Conservation (phyloP, 768 basidiomycete species). For the Tephrocybe sp. region DNA sequence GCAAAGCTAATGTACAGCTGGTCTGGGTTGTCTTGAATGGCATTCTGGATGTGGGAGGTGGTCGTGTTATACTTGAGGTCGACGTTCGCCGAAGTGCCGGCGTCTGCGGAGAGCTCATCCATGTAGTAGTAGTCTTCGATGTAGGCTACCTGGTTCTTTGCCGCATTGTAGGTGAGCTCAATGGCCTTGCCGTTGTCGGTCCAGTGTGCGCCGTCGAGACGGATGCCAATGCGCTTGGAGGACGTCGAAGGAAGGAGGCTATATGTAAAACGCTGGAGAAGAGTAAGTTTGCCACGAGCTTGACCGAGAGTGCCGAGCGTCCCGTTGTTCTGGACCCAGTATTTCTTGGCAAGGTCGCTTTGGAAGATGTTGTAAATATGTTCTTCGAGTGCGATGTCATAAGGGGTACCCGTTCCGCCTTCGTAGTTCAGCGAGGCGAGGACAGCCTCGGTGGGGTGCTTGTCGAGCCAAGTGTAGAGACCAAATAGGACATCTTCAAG, state of each 20-base stretch:
- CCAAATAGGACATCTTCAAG: conserved; percentile 53
- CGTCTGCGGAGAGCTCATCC: conserved; percentile 28
- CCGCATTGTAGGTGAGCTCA: conserved; percentile 42
- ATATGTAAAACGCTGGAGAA: conserved; percentile 49
- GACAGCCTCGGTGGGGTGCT: conserved; percentile 51
- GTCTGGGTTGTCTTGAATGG: conserved; percentile 35
- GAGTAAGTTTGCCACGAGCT: conserved; percentile 50
- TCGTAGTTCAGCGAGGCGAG: conserved; percentile 53
- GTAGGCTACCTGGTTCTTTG: conserved; percentile 36
- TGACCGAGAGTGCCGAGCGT: conserved; percentile 48
- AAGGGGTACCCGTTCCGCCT: conserved; percentile 41
- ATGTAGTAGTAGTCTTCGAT: conserved; percentile 51
- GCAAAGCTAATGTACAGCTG: conserved; percentile 51
- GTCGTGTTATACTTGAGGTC: conserved; percentile 42
- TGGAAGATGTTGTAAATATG: conserved; percentile 40
- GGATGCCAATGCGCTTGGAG: conserved; percentile 43
- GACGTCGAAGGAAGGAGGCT: conserved; percentile 36
- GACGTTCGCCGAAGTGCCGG: conserved; percentile 38
- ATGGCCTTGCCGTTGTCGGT: conserved; percentile 48
- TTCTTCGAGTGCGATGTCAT: conserved; percentile 41
- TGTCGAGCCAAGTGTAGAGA: conserved; percentile 50
- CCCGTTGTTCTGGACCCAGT: conserved; percentile 49
- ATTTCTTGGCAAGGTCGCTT: conserved; percentile 35
- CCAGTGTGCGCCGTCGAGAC: conserved; percentile 43
- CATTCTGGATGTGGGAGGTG: conserved; percentile 40